phyloP scores from a whole-genome alignment of 2,329 filamentous ascomycete species.

The Ascochyta koolunga region DNA sequence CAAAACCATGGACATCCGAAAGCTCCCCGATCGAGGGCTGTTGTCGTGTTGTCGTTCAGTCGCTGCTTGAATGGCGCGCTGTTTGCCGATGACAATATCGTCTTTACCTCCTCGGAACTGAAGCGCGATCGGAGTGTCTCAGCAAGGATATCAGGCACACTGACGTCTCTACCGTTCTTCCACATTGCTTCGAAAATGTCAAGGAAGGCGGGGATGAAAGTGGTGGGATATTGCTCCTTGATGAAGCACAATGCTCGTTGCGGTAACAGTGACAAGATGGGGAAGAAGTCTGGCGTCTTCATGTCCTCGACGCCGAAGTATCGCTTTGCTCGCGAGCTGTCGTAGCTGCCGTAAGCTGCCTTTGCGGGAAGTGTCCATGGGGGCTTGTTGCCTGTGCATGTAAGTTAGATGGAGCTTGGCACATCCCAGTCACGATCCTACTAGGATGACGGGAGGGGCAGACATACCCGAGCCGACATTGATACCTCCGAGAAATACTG shows the following conservation, averaged over 20 bases:
- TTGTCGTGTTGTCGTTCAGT: conserved; percentile 65
- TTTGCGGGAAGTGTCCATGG: conserved; percentile 76
- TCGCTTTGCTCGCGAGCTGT: conserved; percentile 56
- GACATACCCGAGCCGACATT: conserved; percentile 50
- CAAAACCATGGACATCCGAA: conserved; percentile 81
- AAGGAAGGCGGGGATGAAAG: conserved; percentile 60
- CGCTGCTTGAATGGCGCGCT: conserved; percentile 59
- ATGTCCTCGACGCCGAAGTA: conserved; percentile 57
- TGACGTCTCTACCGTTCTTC: conserved; percentile 65
- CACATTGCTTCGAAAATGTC: conserved; percentile 68
- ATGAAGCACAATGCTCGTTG: conserved; percentile 71
- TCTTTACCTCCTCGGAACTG: conserved; percentile 57
- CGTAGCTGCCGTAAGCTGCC: conserved; percentile 62
- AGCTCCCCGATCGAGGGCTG: conserved; percentile 68
- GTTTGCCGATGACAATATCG: conserved; percentile 61
- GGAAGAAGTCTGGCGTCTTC: conserved; percentile 57
- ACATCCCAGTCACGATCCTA: neutral
- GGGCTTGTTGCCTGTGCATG: conserved; percentile 69
- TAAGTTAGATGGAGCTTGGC: neutral
- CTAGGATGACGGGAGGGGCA: conserved; percentile 7
- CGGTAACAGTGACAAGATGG: conserved; percentile 62
- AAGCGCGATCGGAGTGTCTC: conserved; percentile 57
- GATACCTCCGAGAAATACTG: conserved; percentile 67
- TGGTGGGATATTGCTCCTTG: conserved; percentile 61
- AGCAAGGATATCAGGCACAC: conserved; percentile 61